A percentile compares a stretch with the other conserved stretches of the same genome.
Conservation (phyloP, 345 rosid species). For the Rhizophora apiculata region DNA sequence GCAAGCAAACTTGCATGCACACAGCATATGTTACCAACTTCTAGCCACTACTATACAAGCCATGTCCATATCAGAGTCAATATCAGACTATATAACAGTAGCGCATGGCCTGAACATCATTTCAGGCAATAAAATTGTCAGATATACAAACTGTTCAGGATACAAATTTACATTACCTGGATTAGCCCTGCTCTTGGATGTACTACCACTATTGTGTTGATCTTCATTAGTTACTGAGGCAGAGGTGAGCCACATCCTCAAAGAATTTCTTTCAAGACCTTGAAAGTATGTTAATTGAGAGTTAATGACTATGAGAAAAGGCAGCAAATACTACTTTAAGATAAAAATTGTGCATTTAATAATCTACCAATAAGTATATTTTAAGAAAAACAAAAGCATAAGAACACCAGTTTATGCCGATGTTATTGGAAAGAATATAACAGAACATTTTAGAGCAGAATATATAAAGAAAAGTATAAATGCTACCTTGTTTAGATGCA, state of each 20-base stretch:
- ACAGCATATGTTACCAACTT: not conserved
- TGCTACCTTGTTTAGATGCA: slow-evolving; percentile 54
- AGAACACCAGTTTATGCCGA: not conserved
- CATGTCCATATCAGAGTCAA: not conserved
- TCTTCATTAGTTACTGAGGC: slow-evolving; percentile 39
- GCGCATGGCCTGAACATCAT: not conserved
- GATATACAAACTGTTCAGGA: not conserved
- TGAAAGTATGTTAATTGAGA: slow-evolving; percentile 19
- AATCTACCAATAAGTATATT: not conserved
- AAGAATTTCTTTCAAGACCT: slow-evolving; percentile 45
- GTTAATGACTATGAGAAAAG: slow-evolving; percentile 9
- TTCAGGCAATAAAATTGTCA: not conserved
- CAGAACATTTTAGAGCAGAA: slow-evolving; percentile 2
- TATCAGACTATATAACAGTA: not conserved
- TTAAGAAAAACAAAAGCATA: not conserved
- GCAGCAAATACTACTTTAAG: not conserved
- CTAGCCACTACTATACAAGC: not conserved
- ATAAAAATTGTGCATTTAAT: not conserved
- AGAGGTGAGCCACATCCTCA: slow-evolving; percentile 74
- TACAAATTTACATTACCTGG: slow-evolving; percentile 38
- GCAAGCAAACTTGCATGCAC: not conserved
- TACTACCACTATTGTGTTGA: slow-evolving; percentile 18
- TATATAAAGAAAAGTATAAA: slow-evolving; percentile 4
- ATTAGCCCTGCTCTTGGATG: slow-evolving; percentile 25
- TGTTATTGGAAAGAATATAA: not conserved